Conservation (phyloP, 352 stramenopile genomes). For the Phytophthora fragariae region DNA sequence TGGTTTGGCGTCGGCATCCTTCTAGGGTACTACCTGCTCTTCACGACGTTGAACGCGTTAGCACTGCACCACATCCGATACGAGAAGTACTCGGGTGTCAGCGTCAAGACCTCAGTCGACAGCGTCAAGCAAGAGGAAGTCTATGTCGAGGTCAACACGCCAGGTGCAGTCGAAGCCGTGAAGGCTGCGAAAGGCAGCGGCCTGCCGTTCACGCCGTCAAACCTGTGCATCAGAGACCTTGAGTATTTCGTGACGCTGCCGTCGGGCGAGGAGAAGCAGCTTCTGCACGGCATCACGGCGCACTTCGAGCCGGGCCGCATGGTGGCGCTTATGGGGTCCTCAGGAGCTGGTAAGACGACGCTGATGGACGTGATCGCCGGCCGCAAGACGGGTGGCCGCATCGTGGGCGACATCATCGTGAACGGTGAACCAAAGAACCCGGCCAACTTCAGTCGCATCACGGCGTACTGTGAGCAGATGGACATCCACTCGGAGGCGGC, state of each 20-base stretch:
- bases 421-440: conserved; percentile 88
- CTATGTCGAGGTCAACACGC: conserved; percentile 49
- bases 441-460: conserved; percentile 86
- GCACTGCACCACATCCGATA: neutral
- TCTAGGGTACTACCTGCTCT: neutral
- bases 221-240: conserved; percentile 55
- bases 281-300: conserved; percentile 50
- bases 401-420: conserved; percentile 89
- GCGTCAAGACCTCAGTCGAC: conserved; percentile 34
- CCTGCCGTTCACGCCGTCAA: conserved; percentile 47
- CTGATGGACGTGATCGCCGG: conserved; percentile 80
- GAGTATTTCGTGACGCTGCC: conserved; percentile 65
- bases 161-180: conserved; percentile 16
- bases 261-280: conserved; percentile 54
- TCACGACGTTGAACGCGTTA: neutral
- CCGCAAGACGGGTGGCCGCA: conserved; percentile 73
- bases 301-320: conserved; percentile 34
- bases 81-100: conserved; percentile 17
- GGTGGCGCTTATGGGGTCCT: conserved; percentile 82
- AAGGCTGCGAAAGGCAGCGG: conserved; percentile 30
- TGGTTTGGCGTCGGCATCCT: conserved; percentile 1
- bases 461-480: conserved; percentile 94
- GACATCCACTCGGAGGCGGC: conserved; percentile 85
- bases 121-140: conserved; percentile 36
- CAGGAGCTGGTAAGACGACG: conserved; percentile 36